A percentile compares a stretch with the other conserved stretches of the same genome.
Conservation (phyloP, 495 filamentous ascomycete genomes). For the Daldinia concentrica region DNA sequence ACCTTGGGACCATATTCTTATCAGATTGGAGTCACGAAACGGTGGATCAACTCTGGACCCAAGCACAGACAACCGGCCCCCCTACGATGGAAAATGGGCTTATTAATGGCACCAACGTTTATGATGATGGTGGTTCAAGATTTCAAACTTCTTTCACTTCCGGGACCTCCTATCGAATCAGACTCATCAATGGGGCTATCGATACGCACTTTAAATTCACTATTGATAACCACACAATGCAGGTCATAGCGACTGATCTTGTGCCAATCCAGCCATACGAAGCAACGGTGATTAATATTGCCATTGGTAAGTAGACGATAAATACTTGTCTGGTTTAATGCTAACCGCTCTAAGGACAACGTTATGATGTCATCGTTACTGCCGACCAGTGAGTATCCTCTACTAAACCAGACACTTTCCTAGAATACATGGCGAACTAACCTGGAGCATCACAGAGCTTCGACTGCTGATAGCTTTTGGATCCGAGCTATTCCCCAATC, state of each 20-base stretch:
- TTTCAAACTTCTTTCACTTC: conserved; percentile 54
- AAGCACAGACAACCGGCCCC: conserved; percentile 50
- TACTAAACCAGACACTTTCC: too few species aligned
- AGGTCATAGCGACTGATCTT: conserved; percentile 58
- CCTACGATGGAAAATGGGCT: conserved; percentile 57
- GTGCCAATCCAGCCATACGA: conserved; percentile 60
- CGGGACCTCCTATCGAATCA: conserved; percentile 60
- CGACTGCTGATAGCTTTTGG: conserved; percentile 64
- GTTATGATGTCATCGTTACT: conserved; percentile 71
- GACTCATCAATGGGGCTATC: conserved; percentile 65
- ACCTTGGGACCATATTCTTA: conserved; percentile 59
- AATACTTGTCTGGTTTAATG: background rate
- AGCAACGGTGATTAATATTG: conserved; percentile 59
- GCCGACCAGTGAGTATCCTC: conserved; percentile 56
- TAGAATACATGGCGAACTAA: background rate
- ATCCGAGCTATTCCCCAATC: conserved; percentile 66
- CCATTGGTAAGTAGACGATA: conserved; percentile 55
- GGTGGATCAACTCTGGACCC: conserved; percentile 48
- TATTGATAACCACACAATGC: conserved; percentile 62
- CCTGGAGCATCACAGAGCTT: conserved; percentile 10
- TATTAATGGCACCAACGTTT: conserved; percentile 62
- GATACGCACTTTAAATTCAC: conserved; percentile 59
- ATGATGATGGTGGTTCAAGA: conserved; percentile 48
- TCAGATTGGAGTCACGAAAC: conserved; percentile 60
- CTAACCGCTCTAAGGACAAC: conserved; percentile 57